Evolutionary conservation across 352 stramenopile genomes (phyloP).

Genomic region (Ochromonadaceae sp.): DNA sequence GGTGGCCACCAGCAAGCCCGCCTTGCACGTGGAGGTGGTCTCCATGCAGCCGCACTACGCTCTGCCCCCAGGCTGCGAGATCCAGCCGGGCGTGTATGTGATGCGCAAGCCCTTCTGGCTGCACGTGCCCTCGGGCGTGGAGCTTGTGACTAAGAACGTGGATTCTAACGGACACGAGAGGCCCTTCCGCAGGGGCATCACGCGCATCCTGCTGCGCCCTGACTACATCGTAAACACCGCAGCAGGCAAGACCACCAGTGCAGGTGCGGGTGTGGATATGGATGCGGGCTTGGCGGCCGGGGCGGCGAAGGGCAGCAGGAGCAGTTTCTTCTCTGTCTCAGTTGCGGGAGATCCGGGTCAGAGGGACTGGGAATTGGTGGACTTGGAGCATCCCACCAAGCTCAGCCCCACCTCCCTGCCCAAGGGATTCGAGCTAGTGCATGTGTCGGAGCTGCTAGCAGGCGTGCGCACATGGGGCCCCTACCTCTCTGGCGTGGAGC

Average conservation of each 20-base stretch:
- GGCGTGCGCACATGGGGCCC: neutral
- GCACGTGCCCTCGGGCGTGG: neutral
- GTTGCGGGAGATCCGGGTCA: too few species aligned
- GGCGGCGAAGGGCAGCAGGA: neutral
- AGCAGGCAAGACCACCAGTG: too few species aligned
- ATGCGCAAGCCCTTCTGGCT: neutral
- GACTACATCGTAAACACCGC: too few species aligned
- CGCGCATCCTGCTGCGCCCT: too few species aligned
- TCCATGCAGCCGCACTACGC: neutral
- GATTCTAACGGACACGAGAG: neutral
- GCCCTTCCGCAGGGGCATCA: neutral
- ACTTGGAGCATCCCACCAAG: too few species aligned
- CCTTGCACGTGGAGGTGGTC: conserved; percentile 4
- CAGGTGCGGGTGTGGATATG: neutral
- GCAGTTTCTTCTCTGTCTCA: too few species aligned
- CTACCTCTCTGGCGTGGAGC: neutral
- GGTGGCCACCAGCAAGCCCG: too few species aligned
- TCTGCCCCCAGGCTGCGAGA: neutral
- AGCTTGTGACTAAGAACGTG: neutral
- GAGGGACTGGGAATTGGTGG: too few species aligned
- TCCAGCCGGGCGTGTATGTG: neutral
- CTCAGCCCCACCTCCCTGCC: neutral
- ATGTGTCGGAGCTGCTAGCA: neutral
- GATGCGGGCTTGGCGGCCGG: neutral
- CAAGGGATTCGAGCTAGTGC: neutral